phyloP scores from a whole-genome alignment of 805 yeast genomes.

The Cyberlindnera americana region DNA sequence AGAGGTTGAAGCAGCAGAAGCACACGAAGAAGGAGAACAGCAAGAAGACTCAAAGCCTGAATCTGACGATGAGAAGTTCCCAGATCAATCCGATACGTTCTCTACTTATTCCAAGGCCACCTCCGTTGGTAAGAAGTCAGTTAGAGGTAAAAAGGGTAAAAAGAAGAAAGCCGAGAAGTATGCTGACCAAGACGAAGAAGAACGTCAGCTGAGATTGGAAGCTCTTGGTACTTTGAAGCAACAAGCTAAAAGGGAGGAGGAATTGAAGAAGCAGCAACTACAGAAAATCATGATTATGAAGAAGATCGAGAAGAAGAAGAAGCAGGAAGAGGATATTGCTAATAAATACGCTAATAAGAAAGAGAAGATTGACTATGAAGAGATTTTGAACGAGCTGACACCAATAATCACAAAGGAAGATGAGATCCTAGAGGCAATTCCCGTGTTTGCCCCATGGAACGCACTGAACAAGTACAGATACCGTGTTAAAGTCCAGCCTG shows the following conservation, averaged over 20 bases:
- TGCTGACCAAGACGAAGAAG: constrained; percentile 90
- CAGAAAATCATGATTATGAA: constrained; percentile 33
- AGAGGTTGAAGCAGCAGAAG: constrained; percentile 12
- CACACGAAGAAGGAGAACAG: constrained; percentile 6
- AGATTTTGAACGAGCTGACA: constrained; percentile 36
- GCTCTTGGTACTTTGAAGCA: constrained; percentile 81
- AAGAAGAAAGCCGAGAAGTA: constrained; percentile 79
- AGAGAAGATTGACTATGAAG: constrained; percentile 42
- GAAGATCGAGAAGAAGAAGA: constrained; percentile 34
- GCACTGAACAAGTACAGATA: constrained; percentile 71
- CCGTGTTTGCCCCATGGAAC: constrained; percentile 92
- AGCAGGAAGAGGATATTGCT: constrained; percentile 36
- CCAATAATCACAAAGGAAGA: constrained; percentile 39
- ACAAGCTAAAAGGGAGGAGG: constrained; percentile 35
- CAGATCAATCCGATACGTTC: constrained; percentile 4
- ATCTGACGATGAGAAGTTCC: constrained; percentile 15
- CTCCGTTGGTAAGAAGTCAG: constrained; percentile 32
- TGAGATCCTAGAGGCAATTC: constrained; percentile 58
- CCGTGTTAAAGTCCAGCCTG: constrained; percentile 80
- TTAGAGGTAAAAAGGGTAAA: constrained; percentile 84
- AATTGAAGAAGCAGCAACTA: constrained; percentile 31
- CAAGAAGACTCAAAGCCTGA: not conserved
- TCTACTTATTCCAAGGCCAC: constrained; percentile 9
- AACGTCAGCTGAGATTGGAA: constrained; percentile 67
- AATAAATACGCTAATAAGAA: constrained; percentile 32